Conservation (phyloP, 495 filamentous ascomycete genomes). For the Letharia columbiana region DNA sequence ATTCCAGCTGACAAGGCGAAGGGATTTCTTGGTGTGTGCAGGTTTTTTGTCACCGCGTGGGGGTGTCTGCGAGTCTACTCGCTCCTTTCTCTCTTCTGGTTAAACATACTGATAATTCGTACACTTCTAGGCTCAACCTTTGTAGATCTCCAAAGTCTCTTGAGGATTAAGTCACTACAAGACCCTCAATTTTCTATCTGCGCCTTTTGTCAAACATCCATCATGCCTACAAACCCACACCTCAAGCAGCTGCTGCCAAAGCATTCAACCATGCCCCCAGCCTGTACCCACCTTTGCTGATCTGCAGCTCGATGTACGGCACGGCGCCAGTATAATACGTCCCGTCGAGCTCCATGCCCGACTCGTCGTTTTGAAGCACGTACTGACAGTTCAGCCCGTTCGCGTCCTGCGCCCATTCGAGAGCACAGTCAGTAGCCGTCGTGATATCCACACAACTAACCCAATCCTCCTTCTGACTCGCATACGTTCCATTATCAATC, state of each 20-base stretch:
- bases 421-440: constrained; percentile 31
- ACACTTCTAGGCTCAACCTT: too few species aligned
- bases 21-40: too few species aligned
- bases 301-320: constrained; percentile 58
- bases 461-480: constrained; percentile 40
- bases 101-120: too few species aligned
- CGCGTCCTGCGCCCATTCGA: constrained; percentile 48
- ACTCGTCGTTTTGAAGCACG: constrained; percentile 40
- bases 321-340: constrained; percentile 55
- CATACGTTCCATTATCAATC: constrained; percentile 43
- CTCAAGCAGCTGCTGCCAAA: constrained; percentile 11
- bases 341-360: constrained; percentile 49
- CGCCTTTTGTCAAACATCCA: neutral
- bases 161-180: too few species aligned
- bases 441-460: constrained; percentile 38
- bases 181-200: too few species aligned
- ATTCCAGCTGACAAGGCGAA: too few species aligned
- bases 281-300: constrained; percentile 68
- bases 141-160: too few species aligned
- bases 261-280: constrained; percentile 52
- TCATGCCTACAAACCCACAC: neutral
- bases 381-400: constrained; percentile 50
- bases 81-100: too few species aligned
- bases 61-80: too few species aligned
- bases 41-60: too few species aligned